Evolutionary conservation across 202 grass and related monocot genomes (phyloP).

Genomic region (Elaeis oleifera): DNA sequence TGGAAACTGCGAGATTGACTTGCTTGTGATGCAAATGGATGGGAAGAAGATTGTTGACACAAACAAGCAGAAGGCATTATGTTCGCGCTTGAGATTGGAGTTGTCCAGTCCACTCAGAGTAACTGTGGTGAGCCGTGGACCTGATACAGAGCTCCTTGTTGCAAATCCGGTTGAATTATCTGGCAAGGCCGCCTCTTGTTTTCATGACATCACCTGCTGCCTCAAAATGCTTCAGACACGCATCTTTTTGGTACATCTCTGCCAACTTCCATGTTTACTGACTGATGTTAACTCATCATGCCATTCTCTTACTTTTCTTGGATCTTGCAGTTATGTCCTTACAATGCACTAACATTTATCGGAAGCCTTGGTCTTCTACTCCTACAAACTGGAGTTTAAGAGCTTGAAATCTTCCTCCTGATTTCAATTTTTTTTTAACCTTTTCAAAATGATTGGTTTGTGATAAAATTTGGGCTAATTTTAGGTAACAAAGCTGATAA

Average conservation of each 20-base stretch:
- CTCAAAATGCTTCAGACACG: constrained; percentile 57
- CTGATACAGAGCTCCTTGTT: constrained; percentile 61
- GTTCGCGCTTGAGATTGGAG: constrained; percentile 43
- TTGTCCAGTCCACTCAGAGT: constrained; percentile 41
- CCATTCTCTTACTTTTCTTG: too few relatives aligned
- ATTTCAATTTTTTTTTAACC: too few relatives aligned
- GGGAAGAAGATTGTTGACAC: constrained; percentile 60
- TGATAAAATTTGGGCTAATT: too few relatives aligned
- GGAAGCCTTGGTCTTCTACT: too few relatives aligned
- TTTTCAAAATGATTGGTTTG: too few relatives aligned
- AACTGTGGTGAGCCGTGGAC: constrained; percentile 45
- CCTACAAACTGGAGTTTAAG: too few relatives aligned
- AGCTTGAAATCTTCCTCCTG: too few relatives aligned
- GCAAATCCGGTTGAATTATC: constrained; percentile 65
- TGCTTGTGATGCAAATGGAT: constrained; percentile 66
- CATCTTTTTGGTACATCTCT: constrained; percentile 54
- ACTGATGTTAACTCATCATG: too few relatives aligned
- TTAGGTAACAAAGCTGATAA: too few relatives aligned
- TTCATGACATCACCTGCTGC: constrained; percentile 65
- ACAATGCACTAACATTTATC: too few relatives aligned
- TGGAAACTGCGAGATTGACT: constrained; percentile 49
- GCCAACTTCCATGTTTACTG: too few relatives aligned
- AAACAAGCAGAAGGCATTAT: constrained; percentile 38
- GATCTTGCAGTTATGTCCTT: too few relatives aligned
- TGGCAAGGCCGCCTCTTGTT: constrained; percentile 52